Conservation (phyloP, 202 grass and related monocot species). For the Dendrocalamus latiflorus region DNA sequence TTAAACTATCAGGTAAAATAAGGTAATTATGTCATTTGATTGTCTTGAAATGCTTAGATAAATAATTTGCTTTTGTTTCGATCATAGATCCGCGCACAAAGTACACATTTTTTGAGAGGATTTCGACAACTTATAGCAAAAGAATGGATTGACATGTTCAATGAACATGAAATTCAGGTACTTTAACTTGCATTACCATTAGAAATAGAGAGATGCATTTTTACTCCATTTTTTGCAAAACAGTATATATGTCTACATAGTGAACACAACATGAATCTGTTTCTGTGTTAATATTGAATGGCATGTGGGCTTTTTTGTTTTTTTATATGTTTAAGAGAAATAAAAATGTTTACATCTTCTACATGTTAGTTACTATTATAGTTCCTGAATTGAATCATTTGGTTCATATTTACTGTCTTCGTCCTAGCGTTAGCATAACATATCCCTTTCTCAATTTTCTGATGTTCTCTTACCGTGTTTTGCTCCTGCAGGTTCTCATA, state of each 20-base stretch:
- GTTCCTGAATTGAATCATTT: neutral
- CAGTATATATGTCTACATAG: neutral
- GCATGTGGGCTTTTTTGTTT: neutral
- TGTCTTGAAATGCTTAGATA: neutral
- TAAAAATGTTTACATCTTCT: neutral
- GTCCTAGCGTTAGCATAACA: neutral
- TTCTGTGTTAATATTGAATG: neutral
- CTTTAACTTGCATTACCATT: neutral
- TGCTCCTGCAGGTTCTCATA: slow-evolving; percentile 75
- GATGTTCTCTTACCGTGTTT: slow-evolving; percentile 21
- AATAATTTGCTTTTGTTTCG: slow-evolving; percentile 22
- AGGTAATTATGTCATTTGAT: slow-evolving; percentile 7
- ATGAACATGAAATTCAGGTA: slow-evolving; percentile 99
- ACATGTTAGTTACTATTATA: neutral
- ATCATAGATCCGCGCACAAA: slow-evolving; percentile 82
- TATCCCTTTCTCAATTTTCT: slow-evolving; percentile 24
- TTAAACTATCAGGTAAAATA: slow-evolving; percentile 84
- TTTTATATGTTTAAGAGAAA: neutral
- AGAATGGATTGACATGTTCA: slow-evolving; percentile 98
- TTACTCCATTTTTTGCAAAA: neutral
- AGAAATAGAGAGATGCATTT: neutral
- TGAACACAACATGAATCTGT: neutral
- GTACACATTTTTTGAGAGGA: slow-evolving; percentile 87
- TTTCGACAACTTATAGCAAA: slow-evolving; percentile 96
- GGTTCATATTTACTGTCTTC: neutral